A percentile compares a stretch with the other conserved stretches of the same genome.
These are phyloP conservation scores for Singerocomus inundabilis DNA, from an alignment of 1,284 basidiomycete species.

Conservation along the genomic window DNA sequence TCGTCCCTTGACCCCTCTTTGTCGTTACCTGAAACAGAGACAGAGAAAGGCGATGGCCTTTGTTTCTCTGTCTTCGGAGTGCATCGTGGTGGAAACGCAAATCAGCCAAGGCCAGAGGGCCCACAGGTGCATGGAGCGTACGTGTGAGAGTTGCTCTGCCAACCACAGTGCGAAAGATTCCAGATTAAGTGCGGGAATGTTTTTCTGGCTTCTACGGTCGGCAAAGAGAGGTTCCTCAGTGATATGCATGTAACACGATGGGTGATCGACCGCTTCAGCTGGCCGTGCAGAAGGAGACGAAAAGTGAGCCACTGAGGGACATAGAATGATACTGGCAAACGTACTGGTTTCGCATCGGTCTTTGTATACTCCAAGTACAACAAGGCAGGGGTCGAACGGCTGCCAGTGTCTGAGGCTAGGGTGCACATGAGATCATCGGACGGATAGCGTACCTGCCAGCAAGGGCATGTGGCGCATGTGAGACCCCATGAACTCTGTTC, in stretches of 20 bases:
- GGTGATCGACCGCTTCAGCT: not conserved
- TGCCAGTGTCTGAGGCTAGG: not conserved
- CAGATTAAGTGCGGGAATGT: too few relatives aligned
- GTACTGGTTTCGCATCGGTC: not conserved
- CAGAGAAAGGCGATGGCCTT: slow-evolving; percentile 63
- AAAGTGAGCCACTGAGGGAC: not conserved
- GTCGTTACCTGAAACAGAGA: slow-evolving; percentile 57
- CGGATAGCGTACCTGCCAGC: not conserved
- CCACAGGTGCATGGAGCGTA: too few relatives aligned
- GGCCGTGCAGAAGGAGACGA: not conserved
- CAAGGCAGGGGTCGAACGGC: not conserved
- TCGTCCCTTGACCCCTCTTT: slow-evolving; percentile 46
- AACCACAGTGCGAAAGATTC: too few relatives aligned
- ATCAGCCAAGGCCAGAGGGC: too few relatives aligned
- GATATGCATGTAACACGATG: not conserved
- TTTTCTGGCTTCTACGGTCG: slow-evolving; percentile 54
- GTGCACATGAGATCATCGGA: not conserved
- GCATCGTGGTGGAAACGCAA: slow-evolving; percentile 38
- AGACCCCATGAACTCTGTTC: slow-evolving; percentile 25
- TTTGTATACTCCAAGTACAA: not conserved
- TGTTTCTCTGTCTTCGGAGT: too few relatives aligned
- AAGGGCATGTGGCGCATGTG: too few relatives aligned
- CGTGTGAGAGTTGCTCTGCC: too few relatives aligned
- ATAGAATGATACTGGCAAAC: not conserved
- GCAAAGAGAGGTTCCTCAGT: slow-evolving; percentile 36